Conservation (phyloP, 2,329 filamentous ascomycete species). For the Aquanectria penicillioides region DNA sequence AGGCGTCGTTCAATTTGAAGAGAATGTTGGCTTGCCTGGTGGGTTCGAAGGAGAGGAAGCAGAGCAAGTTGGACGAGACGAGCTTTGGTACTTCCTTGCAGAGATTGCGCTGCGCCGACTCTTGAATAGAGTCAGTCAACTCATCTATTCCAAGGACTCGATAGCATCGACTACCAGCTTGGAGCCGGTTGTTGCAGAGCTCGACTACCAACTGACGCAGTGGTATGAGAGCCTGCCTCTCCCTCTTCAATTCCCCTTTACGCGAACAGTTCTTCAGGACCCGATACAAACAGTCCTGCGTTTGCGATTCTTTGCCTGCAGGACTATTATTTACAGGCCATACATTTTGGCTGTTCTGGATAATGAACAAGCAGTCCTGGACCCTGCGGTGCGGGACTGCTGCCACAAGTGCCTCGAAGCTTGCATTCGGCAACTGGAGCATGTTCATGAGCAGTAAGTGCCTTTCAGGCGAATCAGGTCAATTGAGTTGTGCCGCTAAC, state of each 20-base stretch:
- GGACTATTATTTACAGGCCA: conserved; percentile 86
- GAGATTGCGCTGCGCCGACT: conserved; percentile 83
- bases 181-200: conserved; percentile 80
- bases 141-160: conserved; percentile 80
- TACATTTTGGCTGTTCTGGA: conserved; percentile 84
- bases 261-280: conserved; percentile 72
- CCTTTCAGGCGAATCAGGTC: background rate
- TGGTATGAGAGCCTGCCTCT: conserved; percentile 84
- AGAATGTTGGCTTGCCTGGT: conserved; percentile 80
- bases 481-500: conserved; percentile 31
- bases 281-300: conserved; percentile 83
- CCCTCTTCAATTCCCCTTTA: conserved; percentile 81
- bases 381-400: conserved; percentile 78
- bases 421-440: conserved; percentile 80
- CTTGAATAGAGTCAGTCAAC: conserved; percentile 80
- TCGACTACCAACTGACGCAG: conserved; percentile 84
- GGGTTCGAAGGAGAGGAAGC: conserved; percentile 79
- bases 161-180: conserved; percentile 77
- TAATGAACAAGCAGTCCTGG: conserved; percentile 77
- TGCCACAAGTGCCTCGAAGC: conserved; percentile 86
- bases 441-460: conserved; percentile 79
- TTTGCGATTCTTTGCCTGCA: conserved; percentile 84
- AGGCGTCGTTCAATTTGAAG: conserved; percentile 84
- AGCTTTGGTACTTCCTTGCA: conserved; percentile 87
- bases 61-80: conserved; percentile 74